These are phyloP conservation scores for Phyllosticta citriasiana DNA, from an alignment of 2,329 filamentous ascomycete genomes.

Conservation along the genomic window DNA sequence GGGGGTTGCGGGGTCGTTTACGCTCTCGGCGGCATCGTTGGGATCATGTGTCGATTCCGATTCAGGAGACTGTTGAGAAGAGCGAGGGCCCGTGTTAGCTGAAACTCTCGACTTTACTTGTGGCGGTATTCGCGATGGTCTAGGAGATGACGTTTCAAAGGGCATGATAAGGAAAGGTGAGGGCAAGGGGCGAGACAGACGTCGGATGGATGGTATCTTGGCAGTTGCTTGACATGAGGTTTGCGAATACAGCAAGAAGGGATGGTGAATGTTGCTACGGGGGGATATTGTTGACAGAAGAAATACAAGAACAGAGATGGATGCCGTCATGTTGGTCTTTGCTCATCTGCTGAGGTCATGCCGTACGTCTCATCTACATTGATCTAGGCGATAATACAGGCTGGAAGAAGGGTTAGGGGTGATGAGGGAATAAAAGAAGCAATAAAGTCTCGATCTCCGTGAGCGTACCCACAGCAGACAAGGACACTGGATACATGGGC, in stretches of 20 bases:
- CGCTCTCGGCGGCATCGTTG: not conserved
- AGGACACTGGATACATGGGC: slow-evolving; percentile 5
- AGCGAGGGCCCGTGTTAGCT: not conserved
- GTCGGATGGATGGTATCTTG: not conserved
- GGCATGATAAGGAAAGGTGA: not conserved
- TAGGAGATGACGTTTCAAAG: not conserved
- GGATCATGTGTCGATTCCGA: not conserved
- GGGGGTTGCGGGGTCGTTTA: slow-evolving; percentile 41
- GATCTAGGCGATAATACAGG: slow-evolving; percentile 11
- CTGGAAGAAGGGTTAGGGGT: not conserved
- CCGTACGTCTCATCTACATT: slow-evolving; percentile 8
- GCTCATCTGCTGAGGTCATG: not conserved
- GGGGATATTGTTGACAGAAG: not conserved
- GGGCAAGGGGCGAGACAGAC: not conserved
- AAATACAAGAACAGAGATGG: not conserved
- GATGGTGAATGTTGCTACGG: not conserved
- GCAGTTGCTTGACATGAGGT: not conserved
- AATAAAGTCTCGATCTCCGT: not conserved
- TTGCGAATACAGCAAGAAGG: not conserved
- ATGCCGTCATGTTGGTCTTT: not conserved
- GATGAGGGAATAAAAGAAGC: not conserved
- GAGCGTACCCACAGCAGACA: slow-evolving; percentile 1
- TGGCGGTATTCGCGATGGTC: not conserved
- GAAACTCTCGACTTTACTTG: not conserved
- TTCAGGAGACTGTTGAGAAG: not conserved